phyloP scores from a whole-genome alignment of 257 asterid species.

The Forsythia suspensa region DNA sequence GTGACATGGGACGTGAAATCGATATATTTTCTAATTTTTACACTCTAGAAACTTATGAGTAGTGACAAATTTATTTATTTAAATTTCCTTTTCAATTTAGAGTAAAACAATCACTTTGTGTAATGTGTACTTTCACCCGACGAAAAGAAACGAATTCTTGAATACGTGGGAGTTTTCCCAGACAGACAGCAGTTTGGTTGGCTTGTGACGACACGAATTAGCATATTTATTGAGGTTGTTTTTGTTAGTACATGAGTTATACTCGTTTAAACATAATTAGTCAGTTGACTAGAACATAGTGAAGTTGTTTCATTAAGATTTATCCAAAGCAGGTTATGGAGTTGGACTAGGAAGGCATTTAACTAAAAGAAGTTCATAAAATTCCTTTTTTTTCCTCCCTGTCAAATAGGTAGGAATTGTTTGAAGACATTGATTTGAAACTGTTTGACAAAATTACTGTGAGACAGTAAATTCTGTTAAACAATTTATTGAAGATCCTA shows the following conservation, averaged over 20 bases:
- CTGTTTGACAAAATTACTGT: not conserved
- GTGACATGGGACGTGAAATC: not conserved
- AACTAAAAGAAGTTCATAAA: no score
- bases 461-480: not conserved
- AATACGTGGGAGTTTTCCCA: not conserved
- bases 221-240: not conserved
- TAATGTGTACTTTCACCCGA: not conserved
- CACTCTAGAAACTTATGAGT: not conserved
- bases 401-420: no score
- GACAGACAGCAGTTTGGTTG: not conserved
- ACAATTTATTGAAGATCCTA: not conserved
- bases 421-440: no score
- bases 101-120: not conserved
- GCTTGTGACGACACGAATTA: not conserved
- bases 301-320: not conserved
- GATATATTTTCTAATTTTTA: no score
- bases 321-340: not conserved
- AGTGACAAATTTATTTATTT: not conserved
- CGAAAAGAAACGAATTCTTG: not conserved
- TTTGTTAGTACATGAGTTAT: not conserved
- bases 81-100: not conserved
- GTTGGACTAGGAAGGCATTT: not conserved
- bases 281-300: not conserved
- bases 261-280: not conserved
- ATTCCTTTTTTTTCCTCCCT: no score